phyloP scores from a whole-genome alignment of 306 rosid genomes.

The Geum urbanum region DNA sequence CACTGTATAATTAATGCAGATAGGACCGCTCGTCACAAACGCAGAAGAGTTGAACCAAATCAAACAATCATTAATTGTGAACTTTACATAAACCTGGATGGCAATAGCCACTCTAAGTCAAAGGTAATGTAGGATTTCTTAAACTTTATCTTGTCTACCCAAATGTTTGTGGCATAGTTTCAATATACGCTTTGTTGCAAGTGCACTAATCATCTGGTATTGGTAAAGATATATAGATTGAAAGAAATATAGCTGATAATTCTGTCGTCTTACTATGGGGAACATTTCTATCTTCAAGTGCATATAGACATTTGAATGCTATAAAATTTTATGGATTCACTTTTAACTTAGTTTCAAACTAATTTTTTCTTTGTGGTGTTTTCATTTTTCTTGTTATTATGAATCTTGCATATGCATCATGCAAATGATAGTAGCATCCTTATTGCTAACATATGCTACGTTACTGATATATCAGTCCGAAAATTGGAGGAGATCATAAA shows the following conservation, averaged over 20 bases:
- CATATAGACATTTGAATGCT: neutral
- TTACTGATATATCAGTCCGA: neutral
- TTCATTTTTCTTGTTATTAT: neutral
- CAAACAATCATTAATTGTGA: slow-evolving; percentile 48
- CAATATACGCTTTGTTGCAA: neutral
- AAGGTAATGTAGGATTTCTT: slow-evolving; percentile 40
- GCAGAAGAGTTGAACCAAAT: slow-evolving; percentile 45
- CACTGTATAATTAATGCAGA: slow-evolving; percentile 44
- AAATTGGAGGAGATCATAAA: neutral
- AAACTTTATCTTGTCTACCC: slow-evolving; percentile 11
- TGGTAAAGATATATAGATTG: slow-evolving; percentile 3
- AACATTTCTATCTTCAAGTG: neutral
- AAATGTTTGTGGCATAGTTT: neutral
- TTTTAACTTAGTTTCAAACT: neutral
- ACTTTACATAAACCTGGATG: slow-evolving; percentile 62
- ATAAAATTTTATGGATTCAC: neutral
- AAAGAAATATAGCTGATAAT: neutral
- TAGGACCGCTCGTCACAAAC: slow-evolving; percentile 41
- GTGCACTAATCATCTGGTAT: neutral
- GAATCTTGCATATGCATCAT: neutral
- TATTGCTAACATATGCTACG: neutral
- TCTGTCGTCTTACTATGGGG: neutral
- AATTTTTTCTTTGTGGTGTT: neutral
- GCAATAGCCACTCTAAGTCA: slow-evolving; percentile 53
- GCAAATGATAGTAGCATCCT: neutral